Evolutionary conservation across 1,284 basidiomycete genomes (phyloP), one percentile per base, ranked within the genome.

Genomic region (Phylloporus sp.): DNA sequence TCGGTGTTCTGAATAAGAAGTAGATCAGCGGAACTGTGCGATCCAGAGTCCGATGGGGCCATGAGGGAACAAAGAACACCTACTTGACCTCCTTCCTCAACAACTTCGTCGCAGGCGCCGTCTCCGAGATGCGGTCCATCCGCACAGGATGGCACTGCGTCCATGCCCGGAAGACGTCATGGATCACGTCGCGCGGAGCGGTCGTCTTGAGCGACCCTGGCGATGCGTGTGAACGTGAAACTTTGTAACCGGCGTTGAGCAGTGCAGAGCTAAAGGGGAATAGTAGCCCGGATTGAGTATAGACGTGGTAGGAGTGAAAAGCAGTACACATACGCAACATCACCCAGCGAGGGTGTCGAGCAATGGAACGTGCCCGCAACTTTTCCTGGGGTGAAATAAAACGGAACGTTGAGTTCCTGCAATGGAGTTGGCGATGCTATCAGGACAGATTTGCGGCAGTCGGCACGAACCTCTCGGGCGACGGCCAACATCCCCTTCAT

Each of bases 401-500:
- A 98, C 0, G 91, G 91, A 7, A 81, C 80, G 18, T 86, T 79
- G 15, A 97, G 79, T 81, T 97, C 95, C 94, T 97, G 66, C 6
- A 18, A 37, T n/a, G n/a, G n/a, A n/a, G n/a, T n/a, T n/a, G n/a
- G n/a, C n/a, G n/a, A n/a, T n/a, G n/a, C n/a, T n/a, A n/a, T n/a
- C n/a, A n/a, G n/a, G n/a, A n/a, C n/a, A n/a, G n/a, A n/a, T n/a
- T n/a, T n/a, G n/a, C n/a, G n/a, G n/a, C n/a, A n/a, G n/a, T n/a
- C 34, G 24, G 44, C 24, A 76, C 85, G 59, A 57, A 94, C 96
- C 80, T 96, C 90, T 71, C 89, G 87, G 0, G 96, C 96, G 1
- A 97, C 84, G 6, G 90, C 91, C 54, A 98, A 81, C 98, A 99
- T 99, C 2, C 98, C 97, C 76, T 91, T 91, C 88, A 99, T 98